Percentiles rank a stretch among this genome's conserved stretches.
Conservation (phyloP, 768 basidiomycete genomes). For the Wakefieldia striispora region DNA sequence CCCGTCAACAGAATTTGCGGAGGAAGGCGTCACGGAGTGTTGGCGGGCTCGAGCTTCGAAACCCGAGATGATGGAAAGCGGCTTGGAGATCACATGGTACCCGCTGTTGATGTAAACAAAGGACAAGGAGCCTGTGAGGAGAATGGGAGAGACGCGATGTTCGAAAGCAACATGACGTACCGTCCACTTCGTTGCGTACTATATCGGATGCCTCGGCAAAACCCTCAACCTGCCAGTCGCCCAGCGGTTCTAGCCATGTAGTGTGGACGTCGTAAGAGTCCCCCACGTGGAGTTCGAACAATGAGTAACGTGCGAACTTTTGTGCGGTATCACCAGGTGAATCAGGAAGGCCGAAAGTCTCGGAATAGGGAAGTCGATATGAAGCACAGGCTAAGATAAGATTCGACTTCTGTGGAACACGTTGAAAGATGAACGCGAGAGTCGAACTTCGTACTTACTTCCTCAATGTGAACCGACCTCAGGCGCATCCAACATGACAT, state of each 20-base stretch:
- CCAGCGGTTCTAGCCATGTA: constrained; percentile 42
- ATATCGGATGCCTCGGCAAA: constrained; percentile 45
- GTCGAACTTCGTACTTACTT: constrained; percentile 7
- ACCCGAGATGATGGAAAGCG: constrained; percentile 34
- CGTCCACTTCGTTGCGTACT: constrained; percentile 41
- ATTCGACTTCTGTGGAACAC: constrained; percentile 10
- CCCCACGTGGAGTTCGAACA: constrained; percentile 28
- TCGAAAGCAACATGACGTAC: constrained; percentile 33
- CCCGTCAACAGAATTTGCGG: constrained; percentile 23
- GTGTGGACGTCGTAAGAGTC: constrained; percentile 16
- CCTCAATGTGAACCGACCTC: constrained; percentile 19
- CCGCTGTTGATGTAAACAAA: constrained; percentile 40
- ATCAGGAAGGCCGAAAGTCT: constrained; percentile 22
- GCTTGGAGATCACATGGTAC: constrained; percentile 45
- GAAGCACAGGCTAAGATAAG: constrained; percentile 49
- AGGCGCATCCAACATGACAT: constrained; percentile 22
- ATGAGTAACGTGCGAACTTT: constrained; percentile 14
- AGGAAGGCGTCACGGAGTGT: constrained; percentile 17
- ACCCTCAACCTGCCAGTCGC: constrained; percentile 56
- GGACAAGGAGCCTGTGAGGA: constrained; percentile 20
- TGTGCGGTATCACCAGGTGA: constrained; percentile 4
- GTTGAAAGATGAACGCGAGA: background rate
- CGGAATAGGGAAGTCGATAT: constrained; percentile 20
- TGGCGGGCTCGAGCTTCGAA: constrained; percentile 13
- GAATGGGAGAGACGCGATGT: constrained; percentile 9